Conservation (phyloP, 805 yeast genomes). For the Lachancea meyersii region DNA sequence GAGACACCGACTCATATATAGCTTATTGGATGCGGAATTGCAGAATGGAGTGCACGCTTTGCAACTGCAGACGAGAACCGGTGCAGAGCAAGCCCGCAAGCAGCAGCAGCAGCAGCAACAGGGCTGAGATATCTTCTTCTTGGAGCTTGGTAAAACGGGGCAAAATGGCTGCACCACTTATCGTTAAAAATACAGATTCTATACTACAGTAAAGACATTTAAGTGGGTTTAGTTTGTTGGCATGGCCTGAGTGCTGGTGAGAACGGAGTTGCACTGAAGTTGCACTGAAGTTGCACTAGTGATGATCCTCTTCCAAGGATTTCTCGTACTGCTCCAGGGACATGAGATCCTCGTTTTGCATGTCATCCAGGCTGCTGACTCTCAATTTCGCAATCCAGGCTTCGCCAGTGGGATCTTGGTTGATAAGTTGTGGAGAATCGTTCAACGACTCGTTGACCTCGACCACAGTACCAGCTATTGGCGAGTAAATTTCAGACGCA, state of each 20-base stretch:
- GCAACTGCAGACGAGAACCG: constrained; percentile 77
- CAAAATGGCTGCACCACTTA: not conserved
- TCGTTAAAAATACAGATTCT: not conserved
- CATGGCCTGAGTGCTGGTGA: no score
- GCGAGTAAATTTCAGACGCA: constrained; percentile 88
- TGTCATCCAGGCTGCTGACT: constrained; percentile 42
- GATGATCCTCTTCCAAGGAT: constrained; percentile 50
- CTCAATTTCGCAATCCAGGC: constrained; percentile 88
- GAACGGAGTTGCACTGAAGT: no score
- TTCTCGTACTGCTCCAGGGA: constrained; percentile 50
- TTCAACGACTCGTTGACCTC: constrained; percentile 66
- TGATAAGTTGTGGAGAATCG: constrained; percentile 69
- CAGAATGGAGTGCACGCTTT: constrained; percentile 79
- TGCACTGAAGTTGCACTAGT: no score
- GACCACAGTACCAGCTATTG: constrained; percentile 68
- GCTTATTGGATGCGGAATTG: constrained; percentile 65
- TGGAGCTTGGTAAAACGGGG: no score
- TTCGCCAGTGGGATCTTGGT: constrained; percentile 84
- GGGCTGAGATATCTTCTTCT: no score
- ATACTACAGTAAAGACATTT: not conserved
- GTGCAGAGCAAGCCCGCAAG: constrained; percentile 41
- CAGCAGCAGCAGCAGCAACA: not conserved
- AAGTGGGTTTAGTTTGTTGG: no score
- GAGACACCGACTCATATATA: constrained; percentile 74
- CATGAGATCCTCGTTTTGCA: constrained; percentile 44